Percentiles rank a stretch among this genome's conserved stretches.
Evolutionary conservation across 192 early-diverging fungal genomes (phyloP).

Genomic region (Backusella westeae): DNA sequence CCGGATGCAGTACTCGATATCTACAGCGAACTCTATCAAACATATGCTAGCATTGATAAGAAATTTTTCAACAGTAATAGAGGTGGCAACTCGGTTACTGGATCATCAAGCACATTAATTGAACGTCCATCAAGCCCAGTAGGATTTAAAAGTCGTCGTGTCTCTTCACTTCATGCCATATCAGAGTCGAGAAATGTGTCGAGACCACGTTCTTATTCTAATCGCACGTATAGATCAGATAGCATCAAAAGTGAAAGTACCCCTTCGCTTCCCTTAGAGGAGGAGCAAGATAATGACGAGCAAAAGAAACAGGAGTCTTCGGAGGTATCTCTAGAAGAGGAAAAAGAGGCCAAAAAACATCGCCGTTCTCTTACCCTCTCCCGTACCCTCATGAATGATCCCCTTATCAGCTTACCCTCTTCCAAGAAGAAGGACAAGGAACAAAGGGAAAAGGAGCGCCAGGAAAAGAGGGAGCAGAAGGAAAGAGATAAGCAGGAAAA

Average conservation of each 20-base stretch:
- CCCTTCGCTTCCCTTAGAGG: not conserved
- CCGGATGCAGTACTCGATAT: slow-evolving; percentile 30
- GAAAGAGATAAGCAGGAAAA: not conserved
- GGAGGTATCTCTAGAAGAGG: not conserved
- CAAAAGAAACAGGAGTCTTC: not conserved
- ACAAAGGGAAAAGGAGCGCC: not conserved
- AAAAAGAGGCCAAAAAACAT: not conserved
- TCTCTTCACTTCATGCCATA: not conserved
- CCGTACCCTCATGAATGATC: slow-evolving; percentile 9
- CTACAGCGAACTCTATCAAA: slow-evolving; percentile 3
- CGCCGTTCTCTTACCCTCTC: not conserved
- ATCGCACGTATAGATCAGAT: not conserved
- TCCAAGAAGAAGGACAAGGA: not conserved
- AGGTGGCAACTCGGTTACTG: not conserved
- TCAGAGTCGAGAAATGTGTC: not conserved
- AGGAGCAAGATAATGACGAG: not conserved
- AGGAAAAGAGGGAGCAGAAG: not conserved
- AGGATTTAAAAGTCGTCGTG: not conserved
- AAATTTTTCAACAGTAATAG: not conserved
- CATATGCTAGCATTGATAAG: not conserved
- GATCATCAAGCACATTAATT: not conserved
- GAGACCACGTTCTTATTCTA: not conserved
- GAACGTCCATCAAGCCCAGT: not conserved
- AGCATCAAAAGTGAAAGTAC: not conserved
- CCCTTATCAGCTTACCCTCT: not conserved